phyloP scores from a whole-genome alignment of 345 rosid genomes.

The Lepidium aucheri region DNA sequence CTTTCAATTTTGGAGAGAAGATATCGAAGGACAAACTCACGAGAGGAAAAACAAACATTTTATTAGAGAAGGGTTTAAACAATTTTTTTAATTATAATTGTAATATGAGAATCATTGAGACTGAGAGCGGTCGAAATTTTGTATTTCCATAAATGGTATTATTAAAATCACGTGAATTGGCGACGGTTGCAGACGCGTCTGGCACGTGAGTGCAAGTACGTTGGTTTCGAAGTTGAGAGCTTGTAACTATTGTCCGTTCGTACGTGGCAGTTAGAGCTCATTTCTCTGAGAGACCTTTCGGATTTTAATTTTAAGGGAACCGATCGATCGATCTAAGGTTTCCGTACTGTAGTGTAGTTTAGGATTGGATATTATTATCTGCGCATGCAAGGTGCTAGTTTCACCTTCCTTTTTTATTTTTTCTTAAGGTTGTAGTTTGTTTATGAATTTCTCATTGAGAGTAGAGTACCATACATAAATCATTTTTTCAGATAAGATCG shows the following conservation, averaged over 20 bases:
- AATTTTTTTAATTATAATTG: not conserved
- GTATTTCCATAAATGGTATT: not conserved
- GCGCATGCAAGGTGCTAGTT: not conserved
- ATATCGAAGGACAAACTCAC: not conserved
- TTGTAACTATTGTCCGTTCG: not conserved
- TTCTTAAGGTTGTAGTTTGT: no score
- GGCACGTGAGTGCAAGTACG: not conserved
- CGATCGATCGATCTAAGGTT: not conserved
- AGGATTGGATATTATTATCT: not conserved
- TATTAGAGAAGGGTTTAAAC: not conserved
- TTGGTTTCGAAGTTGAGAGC: not conserved
- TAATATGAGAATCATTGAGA: not conserved
- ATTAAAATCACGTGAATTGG: not conserved
- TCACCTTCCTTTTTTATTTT: no score
- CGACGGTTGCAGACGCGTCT: not conserved
- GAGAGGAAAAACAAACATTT: not conserved
- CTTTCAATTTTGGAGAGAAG: not conserved
- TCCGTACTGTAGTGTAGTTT: not conserved
- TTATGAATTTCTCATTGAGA: no score
- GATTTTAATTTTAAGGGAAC: not conserved
- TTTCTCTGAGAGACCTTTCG: not conserved
- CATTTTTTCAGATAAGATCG: no score
- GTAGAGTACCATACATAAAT: no score
- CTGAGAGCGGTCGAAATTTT: not conserved
- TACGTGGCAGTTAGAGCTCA: not conserved